Evolutionary conservation across 148 eudicot genomes (phyloP).

Genomic region (Rhododendron henanense): DNA sequence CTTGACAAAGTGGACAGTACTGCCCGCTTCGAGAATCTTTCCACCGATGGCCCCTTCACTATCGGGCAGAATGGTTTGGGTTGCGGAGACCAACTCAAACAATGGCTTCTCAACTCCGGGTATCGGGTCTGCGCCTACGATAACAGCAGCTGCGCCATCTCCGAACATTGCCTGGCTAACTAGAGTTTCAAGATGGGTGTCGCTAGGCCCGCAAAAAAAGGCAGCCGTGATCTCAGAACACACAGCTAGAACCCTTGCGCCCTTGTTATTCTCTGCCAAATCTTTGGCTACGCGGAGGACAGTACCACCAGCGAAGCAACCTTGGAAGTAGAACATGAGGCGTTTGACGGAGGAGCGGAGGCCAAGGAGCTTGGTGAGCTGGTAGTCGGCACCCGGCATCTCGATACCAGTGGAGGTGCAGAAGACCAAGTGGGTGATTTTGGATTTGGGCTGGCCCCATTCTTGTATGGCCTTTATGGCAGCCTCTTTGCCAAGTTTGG

Average conservation of each 20-base stretch:
- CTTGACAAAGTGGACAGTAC: constrained; percentile 32
- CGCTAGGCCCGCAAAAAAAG: constrained; percentile 37
- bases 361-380: constrained; percentile 44
- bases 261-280: constrained; percentile 37
- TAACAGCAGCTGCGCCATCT: constrained; percentile 31
- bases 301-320: constrained; percentile 3
- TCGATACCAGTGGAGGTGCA: constrained; percentile 6
- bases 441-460: constrained; percentile 25
- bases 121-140: constrained; percentile 29
- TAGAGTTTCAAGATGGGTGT: constrained; percentile 28
- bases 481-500: constrained; percentile 22
- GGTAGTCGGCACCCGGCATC: constrained; percentile 44
- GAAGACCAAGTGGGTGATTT: constrained; percentile 19
- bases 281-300: constrained; percentile 40
- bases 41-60: constrained; percentile 35
- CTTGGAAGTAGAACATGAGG: constrained; percentile 44
- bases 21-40: constrained; percentile 30
- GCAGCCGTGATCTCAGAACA: constrained; percentile 10
- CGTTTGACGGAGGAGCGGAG: constrained; percentile 37
- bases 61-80: constrained; percentile 37
- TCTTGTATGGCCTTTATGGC: constrained; percentile 21
- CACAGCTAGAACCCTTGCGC: constrained; percentile 35
- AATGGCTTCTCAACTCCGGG: constrained; percentile 28
- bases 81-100: constrained; percentile 36
- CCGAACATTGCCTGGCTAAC: constrained; percentile 36